Conservation (phyloP, 371 early-diverging fungal species). For the Conidiobolus coronatus region DNA sequence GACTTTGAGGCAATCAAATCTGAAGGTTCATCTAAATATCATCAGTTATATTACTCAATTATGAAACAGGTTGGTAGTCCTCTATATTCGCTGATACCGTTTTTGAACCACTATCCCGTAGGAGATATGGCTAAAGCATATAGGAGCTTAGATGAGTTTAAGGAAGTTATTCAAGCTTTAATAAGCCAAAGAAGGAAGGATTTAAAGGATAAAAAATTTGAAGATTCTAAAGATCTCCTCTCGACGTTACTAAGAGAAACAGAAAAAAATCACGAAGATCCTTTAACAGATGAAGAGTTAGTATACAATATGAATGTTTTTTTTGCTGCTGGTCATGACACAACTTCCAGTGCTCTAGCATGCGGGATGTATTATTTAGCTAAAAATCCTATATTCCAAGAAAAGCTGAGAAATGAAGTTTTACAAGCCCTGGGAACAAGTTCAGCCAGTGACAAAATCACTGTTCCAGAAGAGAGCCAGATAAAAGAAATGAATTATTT, state of each 20-base stretch:
- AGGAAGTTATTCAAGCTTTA: too few relatives aligned
- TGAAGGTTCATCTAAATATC: not conserved
- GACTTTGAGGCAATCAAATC: not conserved
- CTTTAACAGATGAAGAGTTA: not conserved
- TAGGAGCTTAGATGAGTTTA: too few relatives aligned
- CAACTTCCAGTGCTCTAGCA: conserved; percentile 11
- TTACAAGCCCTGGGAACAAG: not conserved
- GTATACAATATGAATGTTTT: not conserved
- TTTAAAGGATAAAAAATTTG: too few relatives aligned
- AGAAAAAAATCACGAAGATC: not conserved
- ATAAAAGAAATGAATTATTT: not conserved
- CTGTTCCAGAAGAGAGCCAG: not conserved
- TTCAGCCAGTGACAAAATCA: too few relatives aligned
- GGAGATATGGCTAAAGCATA: too few relatives aligned
- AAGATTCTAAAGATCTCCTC: too few relatives aligned
- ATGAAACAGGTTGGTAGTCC: too few relatives aligned
- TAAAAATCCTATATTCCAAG: not conserved
- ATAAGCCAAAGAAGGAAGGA: too few relatives aligned
- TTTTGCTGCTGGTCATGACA: conserved; percentile 6
- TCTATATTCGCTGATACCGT: too few relatives aligned
- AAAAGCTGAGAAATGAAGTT: conserved; percentile 3
- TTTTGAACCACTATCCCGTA: too few relatives aligned
- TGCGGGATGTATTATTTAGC: conserved; percentile 8
- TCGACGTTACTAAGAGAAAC: too few relatives aligned
- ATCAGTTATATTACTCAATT: not conserved